Evolutionary conservation across 2,329 filamentous ascomycete genomes (phyloP), one percentile per base, ranked within the genome.

Genomic region (Botrytis tulipae): DNA sequence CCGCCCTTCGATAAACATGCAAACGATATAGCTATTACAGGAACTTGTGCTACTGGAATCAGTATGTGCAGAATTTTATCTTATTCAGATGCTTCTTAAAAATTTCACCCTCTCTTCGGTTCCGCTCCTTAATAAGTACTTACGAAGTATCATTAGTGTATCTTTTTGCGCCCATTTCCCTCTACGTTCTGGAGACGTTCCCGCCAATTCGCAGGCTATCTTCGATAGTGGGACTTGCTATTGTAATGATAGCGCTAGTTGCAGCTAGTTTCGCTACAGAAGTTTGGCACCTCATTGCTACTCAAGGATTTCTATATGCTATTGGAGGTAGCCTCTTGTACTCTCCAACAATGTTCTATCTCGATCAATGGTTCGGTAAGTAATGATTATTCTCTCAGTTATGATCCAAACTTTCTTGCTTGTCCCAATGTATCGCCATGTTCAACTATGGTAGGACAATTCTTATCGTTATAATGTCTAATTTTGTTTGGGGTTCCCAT

Each of bases 331-430:
- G 80, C 12, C 73, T 86, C 29, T 77, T 82, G 9, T 86, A 85
- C 71, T 79, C 78, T 5, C 84, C 84, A 1, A 80, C 81, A 0
- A 81, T 84, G 46, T 77, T 82, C 8, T 85, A 83, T 70, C 77
- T 85, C 61, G 83, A 87, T 35, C 85, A 86, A 77, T 87, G 85
- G 85, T 87, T 87, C 60, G 48, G 66, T 69, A 69, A 5, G 51
- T 57, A 42, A 54, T 29, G 0, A 6, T 18, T 29, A 25, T 32
- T 22, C 42, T 32, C 4, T 48, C 29, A 12, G 8, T 32, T 44
- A 18, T 54, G n/a, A 25, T n/a, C n/a, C 25, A 40, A 37, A 14
- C 12, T 20, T 20, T 10, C 29, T 29, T 40, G 12, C 22, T 20
- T 51, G 22, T 51, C 22, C 18, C 8, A 12, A 14, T 46, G 1